These are phyloP conservation scores for Mrakia gelida DNA, from an alignment of 768 basidiomycete species.

Conservation along the genomic window DNA sequence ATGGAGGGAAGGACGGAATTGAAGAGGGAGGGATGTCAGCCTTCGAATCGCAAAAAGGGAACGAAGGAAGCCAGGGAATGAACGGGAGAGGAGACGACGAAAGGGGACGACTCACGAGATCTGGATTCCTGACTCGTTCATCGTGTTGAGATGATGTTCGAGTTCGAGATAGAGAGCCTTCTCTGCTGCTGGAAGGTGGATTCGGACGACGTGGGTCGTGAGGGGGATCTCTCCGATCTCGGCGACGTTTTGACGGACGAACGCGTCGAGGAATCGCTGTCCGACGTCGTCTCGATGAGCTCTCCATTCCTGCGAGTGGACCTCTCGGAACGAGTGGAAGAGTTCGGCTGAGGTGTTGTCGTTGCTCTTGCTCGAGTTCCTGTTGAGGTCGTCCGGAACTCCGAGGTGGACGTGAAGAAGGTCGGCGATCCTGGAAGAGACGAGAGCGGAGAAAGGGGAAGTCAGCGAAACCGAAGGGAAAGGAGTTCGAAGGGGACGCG, in stretches of 20 bases:
- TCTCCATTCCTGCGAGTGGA: conserved; percentile 88
- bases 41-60: neutral
- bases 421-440: conserved; percentile 32
- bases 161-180: conserved; percentile 85
- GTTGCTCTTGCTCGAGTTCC: conserved; percentile 60
- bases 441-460: conserved; percentile 37
- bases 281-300: conserved; percentile 76
- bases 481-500: neutral
- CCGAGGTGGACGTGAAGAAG: conserved; percentile 84
- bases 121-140: conserved; percentile 51
- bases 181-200: conserved; percentile 81
- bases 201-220: conserved; percentile 57
- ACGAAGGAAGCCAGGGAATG: neutral
- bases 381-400: conserved; percentile 80
- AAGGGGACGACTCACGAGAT: neutral
- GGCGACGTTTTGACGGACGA: conserved; percentile 70
- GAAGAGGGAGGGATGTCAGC: neutral
- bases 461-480: conserved; percentile 49
- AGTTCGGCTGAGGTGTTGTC: conserved; percentile 87
- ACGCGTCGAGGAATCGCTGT: conserved; percentile 51
- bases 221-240: conserved; percentile 95
- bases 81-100: neutral
- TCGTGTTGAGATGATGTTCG: conserved; percentile 82
- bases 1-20: neutral
- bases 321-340: conserved; percentile 95